Conservation (phyloP, 805 yeast genomes). For the Hanseniaspora vineae region DNA sequence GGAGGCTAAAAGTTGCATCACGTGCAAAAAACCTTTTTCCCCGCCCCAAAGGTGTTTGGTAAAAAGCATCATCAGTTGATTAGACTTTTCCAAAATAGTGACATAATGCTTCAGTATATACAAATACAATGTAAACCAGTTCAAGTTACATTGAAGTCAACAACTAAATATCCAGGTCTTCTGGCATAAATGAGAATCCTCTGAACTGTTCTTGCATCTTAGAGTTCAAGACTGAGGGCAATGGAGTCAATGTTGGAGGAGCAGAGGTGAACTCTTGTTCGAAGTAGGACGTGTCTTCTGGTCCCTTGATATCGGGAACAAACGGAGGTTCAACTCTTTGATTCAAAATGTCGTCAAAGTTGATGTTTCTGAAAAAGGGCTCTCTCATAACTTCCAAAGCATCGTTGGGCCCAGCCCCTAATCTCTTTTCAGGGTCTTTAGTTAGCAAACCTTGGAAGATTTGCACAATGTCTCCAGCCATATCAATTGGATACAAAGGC, state of each 20-base stretch:
- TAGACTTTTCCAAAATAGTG: too few relatives aligned
- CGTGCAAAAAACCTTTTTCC: too few relatives aligned
- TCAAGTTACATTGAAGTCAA: neutral
- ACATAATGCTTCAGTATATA: neutral
- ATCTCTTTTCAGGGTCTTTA: slow-evolving; percentile 71
- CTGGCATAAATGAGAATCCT: slow-evolving; percentile 84
- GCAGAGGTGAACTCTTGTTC: slow-evolving; percentile 93
- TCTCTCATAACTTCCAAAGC: slow-evolving; percentile 93
- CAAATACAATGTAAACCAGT: neutral
- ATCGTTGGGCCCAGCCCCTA: slow-evolving; percentile 81
- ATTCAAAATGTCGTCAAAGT: slow-evolving; percentile 73
- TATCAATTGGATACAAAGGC: slow-evolving; percentile 90
- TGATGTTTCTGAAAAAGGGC: slow-evolving; percentile 80
- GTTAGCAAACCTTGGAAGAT: slow-evolving; percentile 82
- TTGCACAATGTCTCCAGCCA: slow-evolving; percentile 94
- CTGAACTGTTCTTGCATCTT: slow-evolving; percentile 93
- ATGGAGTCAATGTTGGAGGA: slow-evolving; percentile 90
- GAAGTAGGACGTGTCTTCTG: slow-evolving; percentile 84
- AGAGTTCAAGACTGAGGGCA: slow-evolving; percentile 73
- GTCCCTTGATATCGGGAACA: slow-evolving; percentile 73
- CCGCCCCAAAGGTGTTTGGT: too few relatives aligned
- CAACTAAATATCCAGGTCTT: slow-evolving; percentile 23
- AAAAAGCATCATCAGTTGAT: too few relatives aligned
- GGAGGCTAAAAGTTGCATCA: too few relatives aligned
- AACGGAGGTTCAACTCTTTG: slow-evolving; percentile 76